These are phyloP conservation scores for Senna tora DNA, from an alignment of 306 rosid genomes.

Conservation along the genomic window DNA sequence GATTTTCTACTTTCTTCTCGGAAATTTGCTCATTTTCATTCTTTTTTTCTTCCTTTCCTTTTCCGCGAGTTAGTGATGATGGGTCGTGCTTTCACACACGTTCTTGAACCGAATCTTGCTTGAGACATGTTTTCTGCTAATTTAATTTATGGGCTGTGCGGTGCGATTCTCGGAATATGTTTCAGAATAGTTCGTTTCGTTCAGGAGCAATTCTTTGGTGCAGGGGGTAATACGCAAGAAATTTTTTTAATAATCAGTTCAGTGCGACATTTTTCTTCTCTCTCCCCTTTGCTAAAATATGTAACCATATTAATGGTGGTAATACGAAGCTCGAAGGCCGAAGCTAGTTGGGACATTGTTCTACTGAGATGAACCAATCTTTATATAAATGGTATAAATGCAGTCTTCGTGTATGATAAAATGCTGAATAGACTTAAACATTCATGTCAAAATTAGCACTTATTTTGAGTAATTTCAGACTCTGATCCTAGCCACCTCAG, in stretches of 20 bases:
- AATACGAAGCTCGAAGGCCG: background rate
- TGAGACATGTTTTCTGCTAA: background rate
- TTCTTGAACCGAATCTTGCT: background rate
- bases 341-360: background rate
- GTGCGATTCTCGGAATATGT: background rate
- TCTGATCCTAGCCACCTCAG: too few species aligned
- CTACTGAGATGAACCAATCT: constrained; percentile 28
- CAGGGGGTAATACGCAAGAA: too few species aligned
- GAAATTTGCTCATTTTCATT: background rate
- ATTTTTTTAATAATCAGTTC: background rate
- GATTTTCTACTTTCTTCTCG: background rate
- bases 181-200: background rate
- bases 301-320: background rate
- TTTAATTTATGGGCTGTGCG: background rate
- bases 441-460: background rate
- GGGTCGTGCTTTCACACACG: background rate
- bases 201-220: too few species aligned
- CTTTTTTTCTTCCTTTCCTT: background rate
- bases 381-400: constrained; percentile 24
- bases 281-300: background rate
- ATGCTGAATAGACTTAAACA: background rate
- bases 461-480: background rate
- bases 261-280: background rate
- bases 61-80: background rate
- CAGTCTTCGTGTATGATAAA: constrained; percentile 13